Percentiles rank a stretch among this genome's conserved stretches.
phyloP scores from a whole-genome alignment of 768 basidiomycete species.

The Mycena belliarum region DNA sequence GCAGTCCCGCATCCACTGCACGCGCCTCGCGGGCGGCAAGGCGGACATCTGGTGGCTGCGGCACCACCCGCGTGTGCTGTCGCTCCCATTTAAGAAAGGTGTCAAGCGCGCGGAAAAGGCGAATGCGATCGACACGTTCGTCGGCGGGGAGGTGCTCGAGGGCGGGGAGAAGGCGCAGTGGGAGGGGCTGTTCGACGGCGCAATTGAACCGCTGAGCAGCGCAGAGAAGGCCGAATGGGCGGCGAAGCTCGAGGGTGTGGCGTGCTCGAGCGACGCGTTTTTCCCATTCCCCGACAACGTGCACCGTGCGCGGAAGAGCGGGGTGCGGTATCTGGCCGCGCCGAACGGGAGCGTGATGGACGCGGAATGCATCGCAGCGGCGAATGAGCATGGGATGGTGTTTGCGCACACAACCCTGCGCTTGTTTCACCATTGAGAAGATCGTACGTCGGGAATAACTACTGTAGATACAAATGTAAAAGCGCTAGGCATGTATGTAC shows the following conservation, averaged over 20 bases:
- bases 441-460: no score
- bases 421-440: conserved; percentile 88
- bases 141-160: conserved; percentile 85
- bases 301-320: conserved; percentile 87
- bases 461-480: neutral
- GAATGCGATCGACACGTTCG: conserved; percentile 97
- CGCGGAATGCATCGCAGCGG: conserved; percentile 91
- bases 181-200: conserved; percentile 81
- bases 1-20: conserved; percentile 99
- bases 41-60: conserved; percentile 99
- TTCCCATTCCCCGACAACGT: conserved; percentile 99
- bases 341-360: conserved; percentile 98
- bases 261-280: conserved; percentile 96
- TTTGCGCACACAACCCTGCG: conserved; percentile 88
- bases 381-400: conserved; percentile 89
- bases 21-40: conserved; percentile 94
- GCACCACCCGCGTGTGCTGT: conserved; percentile 91
- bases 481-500: no score
- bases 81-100: conserved; percentile 94
- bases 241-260: conserved; percentile 74
- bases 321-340: conserved; percentile 89
- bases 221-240: conserved; percentile 79
- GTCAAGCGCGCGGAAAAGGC: conserved; percentile 98
- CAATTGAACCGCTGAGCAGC: conserved; percentile 63
- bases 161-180: conserved; percentile 89